Evolutionary conservation across 2,329 filamentous ascomycete genomes (phyloP).

Genomic region (Xylaria sp.): DNA sequence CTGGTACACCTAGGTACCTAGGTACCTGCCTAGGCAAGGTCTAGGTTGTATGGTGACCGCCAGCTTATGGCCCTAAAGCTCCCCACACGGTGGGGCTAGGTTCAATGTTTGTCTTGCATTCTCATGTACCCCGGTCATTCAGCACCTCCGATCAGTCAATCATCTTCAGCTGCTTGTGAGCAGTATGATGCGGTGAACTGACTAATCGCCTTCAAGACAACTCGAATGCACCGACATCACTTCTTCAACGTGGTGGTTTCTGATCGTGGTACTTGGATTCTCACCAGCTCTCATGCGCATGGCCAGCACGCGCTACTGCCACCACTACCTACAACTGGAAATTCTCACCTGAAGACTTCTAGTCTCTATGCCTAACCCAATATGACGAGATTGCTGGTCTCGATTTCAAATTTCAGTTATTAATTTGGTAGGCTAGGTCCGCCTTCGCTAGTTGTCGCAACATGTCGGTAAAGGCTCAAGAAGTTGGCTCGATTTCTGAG

Average conservation of each 20-base stretch:
- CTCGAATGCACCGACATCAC: background rate
- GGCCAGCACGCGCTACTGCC: background rate
- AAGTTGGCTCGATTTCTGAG: constrained; percentile 10
- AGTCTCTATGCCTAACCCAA: background rate
- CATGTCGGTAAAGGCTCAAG: constrained; percentile 17
- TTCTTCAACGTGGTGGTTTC: background rate
- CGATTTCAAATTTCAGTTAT: background rate
- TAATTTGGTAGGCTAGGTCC: background rate
- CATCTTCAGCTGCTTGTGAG: background rate
- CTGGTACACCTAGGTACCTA: no score
- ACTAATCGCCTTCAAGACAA: background rate
- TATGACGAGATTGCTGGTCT: background rate
- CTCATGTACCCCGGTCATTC: background rate
- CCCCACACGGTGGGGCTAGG: no score
- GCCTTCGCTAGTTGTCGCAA: constrained; percentile 4
- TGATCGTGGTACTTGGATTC: constrained; percentile 9
- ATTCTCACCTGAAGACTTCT: background rate
- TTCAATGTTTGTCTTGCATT: background rate
- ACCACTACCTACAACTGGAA: background rate
- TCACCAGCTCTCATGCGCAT: background rate
- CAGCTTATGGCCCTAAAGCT: no score
- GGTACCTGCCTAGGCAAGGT: no score
- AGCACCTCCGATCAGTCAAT: background rate
- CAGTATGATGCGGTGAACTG: background rate
- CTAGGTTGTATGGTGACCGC: no score